Evolutionary conservation across 257 asterid species (phyloP), one percentile per base, ranked within the genome.

Genomic region (Euphrasia confusa): DNA sequence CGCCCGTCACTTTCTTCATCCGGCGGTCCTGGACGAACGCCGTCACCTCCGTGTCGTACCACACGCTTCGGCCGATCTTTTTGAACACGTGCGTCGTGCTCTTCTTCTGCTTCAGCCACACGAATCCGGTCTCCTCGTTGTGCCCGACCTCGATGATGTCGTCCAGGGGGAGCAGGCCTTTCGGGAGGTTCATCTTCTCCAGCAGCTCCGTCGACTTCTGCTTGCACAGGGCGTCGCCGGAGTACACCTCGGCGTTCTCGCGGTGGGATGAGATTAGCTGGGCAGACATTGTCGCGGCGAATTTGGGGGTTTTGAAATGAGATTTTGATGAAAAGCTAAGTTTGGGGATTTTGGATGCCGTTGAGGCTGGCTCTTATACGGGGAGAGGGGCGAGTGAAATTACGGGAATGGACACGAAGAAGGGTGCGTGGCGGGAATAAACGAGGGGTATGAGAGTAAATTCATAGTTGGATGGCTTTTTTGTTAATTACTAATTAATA

Each of bases 1-100:
- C 91, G 17, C 97, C 97, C 0, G 82, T 86, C 40, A 89, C 66
- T 53, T 72, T 76, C 73, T 75, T 82, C 97, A 89, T 86, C 78
- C 75, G 69, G 17, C 86, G 83, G 49, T 86, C 79, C 71, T 83
- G 81, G 24, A 89, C 80, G 54, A 81, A 77, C 37, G 84, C 86
- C 63, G 95, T 82, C 45, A 89, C 86, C 65, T 71, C 86, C 7
- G 79, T 72, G 54, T 89, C 95, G 76, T 84, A 84, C 75, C 82
- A 75, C 1, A 84, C 94, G 68, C 71, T 80, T 0, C 75, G 78
- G 1, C 79, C 60, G 58, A 89, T 89, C 11, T 74, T 66, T 13
- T 68, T 64, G 79, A 89, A 79, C 2, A 67, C 66, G 45, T 80
- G 90, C 32, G 85, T 77, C 32, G 60, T 82, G 64, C 71, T 72